Base-by-base conservation (phyloP, 805 yeast genomes). In the Jamesozyma jinghongensis region DNA sequence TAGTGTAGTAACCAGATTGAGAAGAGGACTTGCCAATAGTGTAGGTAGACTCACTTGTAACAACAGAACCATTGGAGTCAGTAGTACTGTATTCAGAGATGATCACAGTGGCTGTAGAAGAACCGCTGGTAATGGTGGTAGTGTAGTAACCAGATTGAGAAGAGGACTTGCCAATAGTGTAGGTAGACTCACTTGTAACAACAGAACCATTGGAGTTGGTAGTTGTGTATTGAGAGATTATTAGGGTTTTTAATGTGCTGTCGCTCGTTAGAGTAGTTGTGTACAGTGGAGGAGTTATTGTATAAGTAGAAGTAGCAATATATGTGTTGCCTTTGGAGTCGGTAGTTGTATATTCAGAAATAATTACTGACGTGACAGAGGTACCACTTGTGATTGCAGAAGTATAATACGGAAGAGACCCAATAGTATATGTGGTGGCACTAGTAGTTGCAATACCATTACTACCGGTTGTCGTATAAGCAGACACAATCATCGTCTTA, bases 191-290 rank as follows among this genome's bases (percentile, higher is more conserved):
- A 8, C 17, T 13, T 14, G 39, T 36, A 27, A 34, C 25, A 19
- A 30, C 20, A 19, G 26, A 18, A 33, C 41, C 42, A 27, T 22
- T 25, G 25, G 31, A 30, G 27, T 35, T 32, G 17, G 38, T 35
- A 19, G 42, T 35, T 16, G 39, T 34, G 36, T 35, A 40, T 18
- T 20, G 29, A 20, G 38, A 35, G 19, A 40, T 37, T 19, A 40
- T 26, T 16, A 26, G 25, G 27, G 37, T 36, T 19, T 31, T 14
- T 19, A 38, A 35, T 26, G 35, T 28, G 25, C 32, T 16, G 7
- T 22, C 36, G 18, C 13, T 16, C 14, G 22, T 25, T 25, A 26
- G 32, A 25, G 38, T 35, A 20, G 42, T 40, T 16, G 42, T 40
- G 42, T 34, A 40, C 30, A 28, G 31, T 8, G 31, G 16, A 12